phyloP scores from a whole-genome alignment of 2,329 filamentous ascomycete species.

The Epichloe scottii region DNA sequence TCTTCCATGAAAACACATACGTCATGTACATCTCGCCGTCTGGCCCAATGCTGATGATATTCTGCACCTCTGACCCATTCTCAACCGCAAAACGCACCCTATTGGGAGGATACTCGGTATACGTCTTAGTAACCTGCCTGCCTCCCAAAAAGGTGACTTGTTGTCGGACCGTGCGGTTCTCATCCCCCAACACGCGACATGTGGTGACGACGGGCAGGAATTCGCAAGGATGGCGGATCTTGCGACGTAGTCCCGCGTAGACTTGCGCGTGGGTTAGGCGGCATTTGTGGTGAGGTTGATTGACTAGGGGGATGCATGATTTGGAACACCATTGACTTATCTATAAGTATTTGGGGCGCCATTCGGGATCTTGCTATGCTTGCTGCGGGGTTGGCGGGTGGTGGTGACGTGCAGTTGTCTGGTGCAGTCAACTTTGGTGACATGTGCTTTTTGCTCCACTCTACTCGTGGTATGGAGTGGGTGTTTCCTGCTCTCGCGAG shows the following conservation, averaged over 20 bases:
- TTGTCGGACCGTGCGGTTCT: conserved; percentile 8
- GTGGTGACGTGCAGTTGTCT: no score
- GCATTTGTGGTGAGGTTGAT: conserved; percentile 12
- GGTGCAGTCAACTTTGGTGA: conserved; percentile 12
- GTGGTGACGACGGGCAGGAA: conserved; percentile 15
- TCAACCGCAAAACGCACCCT: conserved; percentile 19
- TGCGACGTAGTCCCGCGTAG: conserved; percentile 17
- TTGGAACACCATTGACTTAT: no score
- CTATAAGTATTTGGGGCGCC: no score
- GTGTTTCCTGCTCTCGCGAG: no score
- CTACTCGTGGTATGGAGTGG: not conserved
- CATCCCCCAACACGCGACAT: not conserved
- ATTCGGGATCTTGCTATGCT: no score
- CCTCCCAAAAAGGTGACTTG: conserved; percentile 12
- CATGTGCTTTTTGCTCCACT: not conserved
- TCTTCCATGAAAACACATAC: conserved; percentile 20
- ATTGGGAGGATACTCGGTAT: conserved; percentile 16
- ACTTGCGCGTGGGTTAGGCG: conserved; percentile 9
- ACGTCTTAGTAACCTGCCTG: conserved; percentile 15
- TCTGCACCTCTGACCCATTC: conserved; percentile 19
- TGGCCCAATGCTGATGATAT: conserved; percentile 17
- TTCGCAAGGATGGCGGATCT: conserved; percentile 16
- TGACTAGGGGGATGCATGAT: conserved; percentile 13
- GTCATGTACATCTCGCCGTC: conserved; percentile 18
- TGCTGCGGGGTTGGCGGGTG: no score